Evolutionary conservation across 371 early-diverging fungal species (phyloP).

Genomic region (Rozella allomycis): DNA sequence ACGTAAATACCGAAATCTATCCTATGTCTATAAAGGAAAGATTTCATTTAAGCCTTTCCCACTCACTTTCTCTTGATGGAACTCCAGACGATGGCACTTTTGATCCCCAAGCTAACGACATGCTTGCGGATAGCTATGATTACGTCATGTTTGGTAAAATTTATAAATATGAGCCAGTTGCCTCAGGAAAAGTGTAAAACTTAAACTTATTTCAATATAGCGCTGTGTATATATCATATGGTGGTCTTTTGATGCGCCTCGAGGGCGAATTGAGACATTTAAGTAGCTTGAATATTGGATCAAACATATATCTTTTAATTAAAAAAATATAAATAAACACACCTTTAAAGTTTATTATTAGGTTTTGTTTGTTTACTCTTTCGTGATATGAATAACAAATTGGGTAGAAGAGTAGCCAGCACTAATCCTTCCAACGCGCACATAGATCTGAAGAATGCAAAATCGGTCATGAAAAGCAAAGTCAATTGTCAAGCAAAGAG

Average conservation of each 20-base stretch:
- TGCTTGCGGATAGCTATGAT: conserved; percentile 79
- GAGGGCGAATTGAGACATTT: conserved; percentile 66
- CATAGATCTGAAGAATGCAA: too few relatives aligned
- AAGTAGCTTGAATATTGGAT: conserved; percentile 56
- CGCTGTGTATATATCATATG: conserved; percentile 64
- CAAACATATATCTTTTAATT: conserved; percentile 66
- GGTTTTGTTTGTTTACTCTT: too few relatives aligned
- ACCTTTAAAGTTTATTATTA: too few relatives aligned
- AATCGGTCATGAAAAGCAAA: too few relatives aligned
- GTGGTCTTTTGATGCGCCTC: conserved; percentile 75
- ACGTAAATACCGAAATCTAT: conserved; percentile 79
- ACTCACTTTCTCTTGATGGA: conserved; percentile 38
- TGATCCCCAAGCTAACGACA: conserved; percentile 22
- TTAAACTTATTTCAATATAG: conserved; percentile 3
- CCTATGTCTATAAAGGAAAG: conserved; percentile 60
- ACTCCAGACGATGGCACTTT: conserved; percentile 5
- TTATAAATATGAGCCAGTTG: conserved; percentile 70
- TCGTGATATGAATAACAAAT: too few relatives aligned
- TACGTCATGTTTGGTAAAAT: conserved; percentile 93
- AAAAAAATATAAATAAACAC: conserved; percentile 32
- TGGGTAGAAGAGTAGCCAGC: too few relatives aligned
- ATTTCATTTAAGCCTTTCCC: conserved; percentile 55
- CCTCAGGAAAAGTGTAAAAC: conserved; percentile 39
- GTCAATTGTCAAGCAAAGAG: too few relatives aligned
- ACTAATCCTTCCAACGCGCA: too few relatives aligned